phyloP scores from a whole-genome alignment of 1,139 yeast genomes.

The Tardiomyces digboiensis region DNA sequence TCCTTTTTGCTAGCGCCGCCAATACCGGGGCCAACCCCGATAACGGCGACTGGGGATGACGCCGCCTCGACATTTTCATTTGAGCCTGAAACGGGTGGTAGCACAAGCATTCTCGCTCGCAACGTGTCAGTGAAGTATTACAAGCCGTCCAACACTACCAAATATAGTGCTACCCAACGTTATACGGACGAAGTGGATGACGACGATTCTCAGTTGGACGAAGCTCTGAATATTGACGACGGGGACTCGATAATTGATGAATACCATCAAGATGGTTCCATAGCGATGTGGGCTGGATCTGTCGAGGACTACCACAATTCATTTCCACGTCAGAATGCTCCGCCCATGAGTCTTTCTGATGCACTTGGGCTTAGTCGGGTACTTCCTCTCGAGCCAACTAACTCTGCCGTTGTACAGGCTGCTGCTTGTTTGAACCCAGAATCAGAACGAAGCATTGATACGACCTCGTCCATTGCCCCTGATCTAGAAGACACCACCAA shows the following conservation, averaged over 20 bases:
- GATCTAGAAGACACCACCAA: too few species aligned
- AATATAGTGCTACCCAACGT: not conserved
- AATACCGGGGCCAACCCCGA: not conserved
- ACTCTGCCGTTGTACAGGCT: too few species aligned
- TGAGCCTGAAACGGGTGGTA: constrained; percentile 10
- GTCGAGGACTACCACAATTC: too few species aligned
- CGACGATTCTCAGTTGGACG: constrained; percentile 14
- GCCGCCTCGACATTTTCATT: constrained; percentile 21
- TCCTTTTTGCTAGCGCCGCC: not conserved
- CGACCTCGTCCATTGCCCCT: not conserved
- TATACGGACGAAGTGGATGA: not conserved
- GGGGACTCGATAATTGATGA: not conserved
- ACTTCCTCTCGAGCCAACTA: too few species aligned
- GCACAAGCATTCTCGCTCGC: constrained; percentile 11
- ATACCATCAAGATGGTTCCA: constrained; percentile 10
- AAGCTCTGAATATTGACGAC: constrained; percentile 19
- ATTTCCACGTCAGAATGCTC: too few species aligned
- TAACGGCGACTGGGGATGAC: constrained; percentile 8
- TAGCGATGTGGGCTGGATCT: too few species aligned
- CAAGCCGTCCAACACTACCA: constrained; percentile 12
- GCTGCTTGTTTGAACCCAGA: too few species aligned
- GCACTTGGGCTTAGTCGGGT: too few species aligned
- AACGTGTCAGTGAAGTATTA: constrained; percentile 21
- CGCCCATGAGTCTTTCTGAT: too few species aligned
- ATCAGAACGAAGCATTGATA: not conserved